Base-by-base conservation (phyloP, 2,329 filamentous ascomycete genomes). In the Trichoderma sp. region DNA sequence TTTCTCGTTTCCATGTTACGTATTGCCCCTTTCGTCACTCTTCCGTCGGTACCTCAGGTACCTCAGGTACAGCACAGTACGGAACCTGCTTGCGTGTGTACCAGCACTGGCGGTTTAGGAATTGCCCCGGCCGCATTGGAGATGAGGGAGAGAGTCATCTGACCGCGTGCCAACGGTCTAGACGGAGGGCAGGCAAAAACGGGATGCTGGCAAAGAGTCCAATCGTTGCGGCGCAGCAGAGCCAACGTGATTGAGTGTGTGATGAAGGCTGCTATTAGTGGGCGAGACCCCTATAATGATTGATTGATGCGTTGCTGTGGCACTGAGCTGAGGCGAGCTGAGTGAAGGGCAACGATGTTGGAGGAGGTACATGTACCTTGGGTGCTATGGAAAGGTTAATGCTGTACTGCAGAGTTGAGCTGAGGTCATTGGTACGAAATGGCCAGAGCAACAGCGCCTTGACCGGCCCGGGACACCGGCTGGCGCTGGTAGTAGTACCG, bases 71-170 rank as follows among this genome's bases (percentile, higher is more conserved):
- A 9, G 15, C 19, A 10, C 29, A 35, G 17, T 34, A 56, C 53
- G 37, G 42, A 22, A 48, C 42, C 42, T 48, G 42, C n/a, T 48
- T 48, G 42, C 42, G 42, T 58, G 17, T 22, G 8, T 5, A 29
- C 32, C n/a, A 22, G 17, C 27, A 13, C 42, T 39, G 8, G 22
- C 25, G 22, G 63, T 56, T 45, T 45, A 29, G 34, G 52, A 58
- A 32, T 39, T 29, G 32, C 35, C 54, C 64, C 64, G 54, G 39
- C 54, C 45, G 39, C 34, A 29, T 59, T 59, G 64, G 64, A 67
- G 54, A 67, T 59, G 64, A 67, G 32, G 8, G 50, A 17, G 34
- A 59, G 5, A 54, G 64, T 67, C 64, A 67, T 67, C 64, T 67
- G 64, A 67, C 64, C 34, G 45, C 25, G 37, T 52, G 54, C 64